Evolutionary conservation across 495 filamentous ascomycete species (phyloP), one percentile per base, ranked within the genome.

Genomic region (Daldinia caldariorum): DNA sequence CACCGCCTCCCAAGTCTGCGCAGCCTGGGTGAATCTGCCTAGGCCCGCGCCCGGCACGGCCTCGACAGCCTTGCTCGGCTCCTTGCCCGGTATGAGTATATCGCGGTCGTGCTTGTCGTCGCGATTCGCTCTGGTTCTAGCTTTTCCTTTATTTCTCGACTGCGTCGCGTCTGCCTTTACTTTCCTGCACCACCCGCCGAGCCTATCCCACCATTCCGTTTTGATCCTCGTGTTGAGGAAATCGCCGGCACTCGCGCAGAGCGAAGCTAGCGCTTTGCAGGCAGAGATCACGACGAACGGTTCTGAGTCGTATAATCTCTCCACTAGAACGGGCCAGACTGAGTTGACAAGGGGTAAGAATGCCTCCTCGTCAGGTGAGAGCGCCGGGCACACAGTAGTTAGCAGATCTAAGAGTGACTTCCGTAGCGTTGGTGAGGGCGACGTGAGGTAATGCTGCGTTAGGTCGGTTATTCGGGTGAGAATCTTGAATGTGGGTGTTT

Each of bases 271-370:
- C 3, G 89, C 84, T 22, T 88, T 84, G 41, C 89, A 86, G 26
- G 93, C 91, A 2, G 88, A 84, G 9, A 89, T 83, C 0, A 85
- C 86, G n/a, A 97, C 90, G 69, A 89, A 93, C 0, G 86, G 83
- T 76, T 97, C 93, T 29, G 86, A 78, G 74, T 96, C 91, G 66
- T 91, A 84, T 6, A 97, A 83, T 37, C 92, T 85, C 4, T 85
- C 78, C 0, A 91, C 79, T 9, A 97, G 81, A 5, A 92, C 87
- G 0, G 94, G 92, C 93, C 94, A 99, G 26, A 97, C 79, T 4
- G 91, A 91, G 76, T 97, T 93, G 51, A 97, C 89, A 3, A 97
- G 83, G 0, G 95, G 95, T 0, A 99, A 83, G 75, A 97, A 97
- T 12, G 87, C 87, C 54, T 91, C 87, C 74, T 96, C 90, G 72